Evolutionary conservation across 2,329 filamentous ascomycete genomes (phyloP), one percentile per base, ranked within the genome.

Genomic region (Helotiales sp.): DNA sequence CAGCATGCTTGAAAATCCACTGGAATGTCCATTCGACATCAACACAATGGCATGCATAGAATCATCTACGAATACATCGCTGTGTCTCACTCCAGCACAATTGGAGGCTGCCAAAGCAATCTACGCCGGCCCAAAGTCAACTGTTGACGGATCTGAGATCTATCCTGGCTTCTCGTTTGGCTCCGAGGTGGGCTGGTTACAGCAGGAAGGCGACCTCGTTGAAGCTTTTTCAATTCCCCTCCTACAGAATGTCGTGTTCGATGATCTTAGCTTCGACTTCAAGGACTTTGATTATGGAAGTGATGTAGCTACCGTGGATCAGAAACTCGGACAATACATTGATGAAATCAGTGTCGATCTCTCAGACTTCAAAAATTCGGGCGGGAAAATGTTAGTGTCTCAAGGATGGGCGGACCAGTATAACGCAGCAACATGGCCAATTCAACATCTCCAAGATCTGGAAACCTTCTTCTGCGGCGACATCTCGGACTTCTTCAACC

Each of bases 381-480:
- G 73, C 1, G 71, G 73, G 3, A 77, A 74, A 59, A 62, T 77
- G 64, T 59, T 77, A 19, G 69, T 71, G 2, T 70, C 67, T 4
- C 75, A 77, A 65, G 73, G 50, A 15, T 30, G 44, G 31, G 46
- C 73, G 1, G 73, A 76, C 62, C 69, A 69, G 0, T 71, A 65
- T 33, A 74, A 74, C 36, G 70, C 73, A 2, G 68, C 71, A 1
- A 66, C 58, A 1, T 75, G 73, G 72, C 73, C 73, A 10, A 74
- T 13, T 81, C 73, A 38, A 77, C 77, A 67, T 78, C 66, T 59
- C 81, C 80, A 19, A 78, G 79, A 70, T 70, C 8, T 54, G 24
- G 29, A 72, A 68, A 25, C 63, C 69, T 27, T 36, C 44, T 19
- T 61, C 75, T 13, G 62, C 72, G 54, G 47, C 60, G 24, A 66